Percentiles rank a stretch among this genome's conserved stretches.
Conservation (phyloP, 257 asterid genomes). For the Solanum commersonii region DNA sequence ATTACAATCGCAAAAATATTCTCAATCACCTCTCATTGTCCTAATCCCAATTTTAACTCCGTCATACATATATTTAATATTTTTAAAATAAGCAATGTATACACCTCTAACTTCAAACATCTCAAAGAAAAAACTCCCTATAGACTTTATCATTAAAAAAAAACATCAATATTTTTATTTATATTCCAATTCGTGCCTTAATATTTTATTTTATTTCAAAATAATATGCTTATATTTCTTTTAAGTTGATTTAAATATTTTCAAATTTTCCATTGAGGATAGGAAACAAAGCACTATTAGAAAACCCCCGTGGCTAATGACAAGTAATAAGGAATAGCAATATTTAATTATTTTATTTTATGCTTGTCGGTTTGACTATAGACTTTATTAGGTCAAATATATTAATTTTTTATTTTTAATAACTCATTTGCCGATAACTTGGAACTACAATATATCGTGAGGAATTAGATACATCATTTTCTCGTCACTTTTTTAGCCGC, state of each 20-base stretch:
- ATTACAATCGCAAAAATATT: neutral
- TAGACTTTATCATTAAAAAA: neutral
- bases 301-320: neutral
- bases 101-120: neutral
- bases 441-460: conserved; percentile 1
- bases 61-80: neutral
- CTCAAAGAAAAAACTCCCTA: neutral
- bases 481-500: conserved; percentile 6
- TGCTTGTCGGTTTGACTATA: neutral
- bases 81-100: neutral
- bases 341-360: neutral
- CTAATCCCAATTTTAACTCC: neutral
- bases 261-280: neutral
- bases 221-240: neutral
- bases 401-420: neutral
- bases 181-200: neutral
- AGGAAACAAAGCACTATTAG: neutral
- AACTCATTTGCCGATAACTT: neutral
- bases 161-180: neutral
- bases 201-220: neutral
- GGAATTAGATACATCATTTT: neutral
- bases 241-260: neutral
- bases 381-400: neutral
- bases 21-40: neutral
- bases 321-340: neutral